phyloP scores from a whole-genome alignment of 768 basidiomycete species.

The Cystobasidium ongulense region DNA sequence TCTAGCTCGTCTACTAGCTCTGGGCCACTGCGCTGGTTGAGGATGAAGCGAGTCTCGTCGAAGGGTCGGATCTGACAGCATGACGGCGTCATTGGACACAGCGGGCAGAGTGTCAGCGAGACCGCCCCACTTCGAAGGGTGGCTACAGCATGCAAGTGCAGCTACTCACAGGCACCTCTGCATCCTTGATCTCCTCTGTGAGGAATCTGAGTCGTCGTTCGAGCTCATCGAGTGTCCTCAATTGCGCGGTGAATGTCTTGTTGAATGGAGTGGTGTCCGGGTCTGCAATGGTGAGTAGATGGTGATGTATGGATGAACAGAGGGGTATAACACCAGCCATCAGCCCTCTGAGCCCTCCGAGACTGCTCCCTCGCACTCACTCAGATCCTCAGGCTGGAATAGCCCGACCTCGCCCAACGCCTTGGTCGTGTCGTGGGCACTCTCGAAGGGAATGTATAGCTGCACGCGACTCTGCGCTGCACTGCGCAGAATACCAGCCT shows the following conservation, averaged over 20 bases:
- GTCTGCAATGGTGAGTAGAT: slow-evolving; percentile 50
- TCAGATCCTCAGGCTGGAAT: slow-evolving; percentile 93
- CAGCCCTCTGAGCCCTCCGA: background rate
- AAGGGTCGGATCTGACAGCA: slow-evolving; percentile 63
- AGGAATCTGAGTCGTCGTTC: slow-evolving; percentile 90
- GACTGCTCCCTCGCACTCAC: slow-evolving; percentile 43
- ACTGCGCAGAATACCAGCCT: background rate
- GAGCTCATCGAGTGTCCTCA: slow-evolving; percentile 85
- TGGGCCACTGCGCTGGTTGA: slow-evolving; percentile 83
- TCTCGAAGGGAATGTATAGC: slow-evolving; percentile 92
- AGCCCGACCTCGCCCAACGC: slow-evolving; percentile 91
- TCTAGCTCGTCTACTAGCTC: slow-evolving; percentile 91
- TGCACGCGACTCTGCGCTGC: slow-evolving; percentile 43
- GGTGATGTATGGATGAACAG: slow-evolving; percentile 52
- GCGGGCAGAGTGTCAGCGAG: background rate
- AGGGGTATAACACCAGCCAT: background rate
- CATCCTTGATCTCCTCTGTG: slow-evolving; percentile 69
- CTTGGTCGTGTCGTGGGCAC: slow-evolving; percentile 90
- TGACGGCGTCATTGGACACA: background rate
- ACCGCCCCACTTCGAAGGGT: background rate
- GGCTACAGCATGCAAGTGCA: background rate
- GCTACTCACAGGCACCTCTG: slow-evolving; percentile 52
- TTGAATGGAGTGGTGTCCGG: slow-evolving; percentile 94
- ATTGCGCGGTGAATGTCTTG: slow-evolving; percentile 92
- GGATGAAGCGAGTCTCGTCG: slow-evolving; percentile 73